phyloP scores from a whole-genome alignment of 192 early-diverging fungal species.

The Entomortierella parvispora region DNA sequence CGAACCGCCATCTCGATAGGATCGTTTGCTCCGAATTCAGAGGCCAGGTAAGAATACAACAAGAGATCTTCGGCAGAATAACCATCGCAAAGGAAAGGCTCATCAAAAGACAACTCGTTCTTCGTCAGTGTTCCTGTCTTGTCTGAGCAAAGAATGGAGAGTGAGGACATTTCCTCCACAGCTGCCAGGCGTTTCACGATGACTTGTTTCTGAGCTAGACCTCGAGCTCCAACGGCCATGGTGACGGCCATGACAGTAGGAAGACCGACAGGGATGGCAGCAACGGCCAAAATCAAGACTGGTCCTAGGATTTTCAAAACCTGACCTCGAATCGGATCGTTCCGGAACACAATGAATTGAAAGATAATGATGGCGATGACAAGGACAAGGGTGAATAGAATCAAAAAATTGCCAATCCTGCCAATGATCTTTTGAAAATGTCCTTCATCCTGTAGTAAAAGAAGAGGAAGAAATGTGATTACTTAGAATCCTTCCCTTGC shows the following conservation, averaged over 20 bases:
- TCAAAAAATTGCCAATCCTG: slow-evolving; percentile 92
- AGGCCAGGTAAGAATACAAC: slow-evolving; percentile 81
- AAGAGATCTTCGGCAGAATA: slow-evolving; percentile 83
- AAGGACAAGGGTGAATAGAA: slow-evolving; percentile 78
- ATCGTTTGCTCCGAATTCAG: slow-evolving; percentile 90
- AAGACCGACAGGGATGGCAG: slow-evolving; percentile 92
- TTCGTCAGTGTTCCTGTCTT: slow-evolving; percentile 93
- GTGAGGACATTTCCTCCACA: slow-evolving; percentile 91
- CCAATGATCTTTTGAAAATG: slow-evolving; percentile 97
- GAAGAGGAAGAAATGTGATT: neutral
- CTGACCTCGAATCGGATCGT: slow-evolving; percentile 56
- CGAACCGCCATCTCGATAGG: slow-evolving; percentile 91
- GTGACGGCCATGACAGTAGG: slow-evolving; percentile 94
- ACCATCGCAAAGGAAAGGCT: slow-evolving; percentile 75
- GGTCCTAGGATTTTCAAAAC: slow-evolving; percentile 72
- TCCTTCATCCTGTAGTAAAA: slow-evolving; percentile 70
- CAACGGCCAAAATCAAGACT: slow-evolving; percentile 87
- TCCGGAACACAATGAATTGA: slow-evolving; percentile 58
- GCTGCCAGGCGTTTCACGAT: slow-evolving; percentile 96
- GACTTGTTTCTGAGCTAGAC: slow-evolving; percentile 89
- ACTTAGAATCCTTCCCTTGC: neutral
- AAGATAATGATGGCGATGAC: slow-evolving; percentile 81
- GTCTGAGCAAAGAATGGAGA: slow-evolving; percentile 85
- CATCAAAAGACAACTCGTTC: slow-evolving; percentile 92
- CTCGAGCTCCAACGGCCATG: slow-evolving; percentile 91